Base-by-base conservation (phyloP, 176 grass and related monocot genomes). In the Bolboschoenus planiculmis region DNA sequence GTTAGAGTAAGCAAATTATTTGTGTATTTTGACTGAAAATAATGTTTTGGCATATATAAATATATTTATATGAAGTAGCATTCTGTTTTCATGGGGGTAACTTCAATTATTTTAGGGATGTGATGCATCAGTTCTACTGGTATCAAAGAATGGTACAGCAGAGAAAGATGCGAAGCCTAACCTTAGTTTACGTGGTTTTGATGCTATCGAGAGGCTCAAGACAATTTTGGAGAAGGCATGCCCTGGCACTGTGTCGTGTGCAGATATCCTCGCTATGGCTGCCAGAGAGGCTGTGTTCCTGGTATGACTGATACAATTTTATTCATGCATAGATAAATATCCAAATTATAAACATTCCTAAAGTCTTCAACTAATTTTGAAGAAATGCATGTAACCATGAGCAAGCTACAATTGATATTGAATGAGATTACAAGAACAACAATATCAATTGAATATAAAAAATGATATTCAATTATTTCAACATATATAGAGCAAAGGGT, bases 221-320 rank as follows among this genome's bases (percentile, higher is more conserved):
- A 85, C 46, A 16, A 71, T n/a, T 67, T 54, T 92, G 35, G 90
- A 95, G 90, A 73, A n/a, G 6, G 18, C 35, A 2, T 94, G 92
- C 70, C 85, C 83, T 1, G 82, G 90, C 39, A 18, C 70, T 18
- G 92, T 94, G 35, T 92, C 92, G 48, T 95, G 90, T 87, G 84
- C 90, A 31, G 90, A 95, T 87, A 92, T 92, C 84, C 68, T 95
- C 18, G 90, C 92, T 27, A 90, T 95, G 75, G 92, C 92, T 0
- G 90, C 92, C 2, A 67, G 90, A 1, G 92, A 95, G 57, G 85
- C 92, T 1, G 81, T 95, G 13, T 81, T 67, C 9, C 82, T 72
- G 35, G 88, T 93, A 88, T 48, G n/a, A 4, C n/a, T 23, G 20
- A 57, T 57, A n/a, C 5, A n/a, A 21, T 21, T 1, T n/a, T 7